Percentiles rank a stretch among this genome's conserved stretches.
Conservation (phyloP, 768 basidiomycete species). For the Suillus decipiens region DNA sequence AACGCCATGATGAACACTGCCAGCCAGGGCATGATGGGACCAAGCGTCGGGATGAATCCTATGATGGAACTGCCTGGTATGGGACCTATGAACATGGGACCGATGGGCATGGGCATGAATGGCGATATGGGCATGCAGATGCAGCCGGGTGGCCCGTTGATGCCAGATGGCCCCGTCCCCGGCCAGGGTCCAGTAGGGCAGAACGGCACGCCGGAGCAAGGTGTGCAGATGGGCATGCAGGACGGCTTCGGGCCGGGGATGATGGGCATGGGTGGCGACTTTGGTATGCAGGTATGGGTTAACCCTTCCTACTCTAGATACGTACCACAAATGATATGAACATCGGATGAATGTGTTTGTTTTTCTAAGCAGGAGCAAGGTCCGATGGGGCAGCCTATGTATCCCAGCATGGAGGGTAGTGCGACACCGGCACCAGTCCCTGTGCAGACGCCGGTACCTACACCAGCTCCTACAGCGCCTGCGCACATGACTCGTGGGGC, state of each 20-base stretch:
- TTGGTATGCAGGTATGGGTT: conserved; percentile 68
- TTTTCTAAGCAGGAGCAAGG: conserved; percentile 52
- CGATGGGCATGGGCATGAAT: conserved; percentile 59
- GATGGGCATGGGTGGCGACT: conserved; percentile 73
- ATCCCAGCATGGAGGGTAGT: conserved; percentile 59
- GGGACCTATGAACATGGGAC: conserved; percentile 53
- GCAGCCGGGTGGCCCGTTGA: conserved; percentile 51
- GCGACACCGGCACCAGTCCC: conserved; percentile 49
- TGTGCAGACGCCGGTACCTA: conserved; percentile 36
- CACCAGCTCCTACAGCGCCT: conserved; percentile 30
- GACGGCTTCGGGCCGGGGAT: conserved; percentile 50
- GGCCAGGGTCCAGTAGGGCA: conserved; percentile 36
- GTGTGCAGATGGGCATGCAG: conserved; percentile 43
- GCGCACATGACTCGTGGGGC: conserved; percentile 32
- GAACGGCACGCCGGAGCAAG: conserved; percentile 40
- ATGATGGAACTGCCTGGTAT: conserved; percentile 83
- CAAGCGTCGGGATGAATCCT: conserved; percentile 51
- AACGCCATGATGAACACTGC: conserved; percentile 72
- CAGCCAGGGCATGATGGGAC: conserved; percentile 50
- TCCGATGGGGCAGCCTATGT: conserved; percentile 69
- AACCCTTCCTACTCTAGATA: conserved; percentile 30
- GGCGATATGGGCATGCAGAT: conserved; percentile 64
- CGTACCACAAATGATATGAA: conserved; percentile 40
- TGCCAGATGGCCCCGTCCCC: conserved; percentile 48
- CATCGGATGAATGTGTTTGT: conserved; percentile 26